phyloP scores from a whole-genome alignment of 2,329 filamentous ascomycete species.

The Fusarium falciforme region DNA sequence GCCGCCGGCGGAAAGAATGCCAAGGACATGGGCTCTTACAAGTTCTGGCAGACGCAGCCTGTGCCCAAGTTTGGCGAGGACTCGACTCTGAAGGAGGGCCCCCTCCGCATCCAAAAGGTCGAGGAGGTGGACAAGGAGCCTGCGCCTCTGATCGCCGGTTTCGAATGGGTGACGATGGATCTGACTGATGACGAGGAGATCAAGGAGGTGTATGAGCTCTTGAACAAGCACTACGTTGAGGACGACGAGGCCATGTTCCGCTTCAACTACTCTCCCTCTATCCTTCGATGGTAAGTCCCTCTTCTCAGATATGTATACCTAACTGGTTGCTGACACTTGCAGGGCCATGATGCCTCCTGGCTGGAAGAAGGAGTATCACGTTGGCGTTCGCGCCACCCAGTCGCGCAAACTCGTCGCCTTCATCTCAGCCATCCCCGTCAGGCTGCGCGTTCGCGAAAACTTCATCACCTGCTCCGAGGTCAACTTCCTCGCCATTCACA shows the following conservation, averaged over 20 bases:
- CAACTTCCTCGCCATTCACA: slow-evolving; percentile 98
- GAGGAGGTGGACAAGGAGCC: slow-evolving; percentile 85
- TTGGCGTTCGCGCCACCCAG: slow-evolving; percentile 86
- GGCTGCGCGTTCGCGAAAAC: slow-evolving; percentile 82
- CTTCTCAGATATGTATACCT: neutral
- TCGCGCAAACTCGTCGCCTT: slow-evolving; percentile 93
- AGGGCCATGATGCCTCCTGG: slow-evolving; percentile 95
- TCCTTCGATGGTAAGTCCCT: slow-evolving; percentile 80
- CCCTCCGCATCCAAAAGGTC: slow-evolving; percentile 82
- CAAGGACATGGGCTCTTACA: slow-evolving; percentile 97
- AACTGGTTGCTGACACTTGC: slow-evolving; percentile 10
- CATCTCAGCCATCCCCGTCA: slow-evolving; percentile 92
- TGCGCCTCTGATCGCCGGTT: slow-evolving; percentile 79
- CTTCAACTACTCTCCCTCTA: slow-evolving; percentile 92
- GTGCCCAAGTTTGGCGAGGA: slow-evolving; percentile 83
- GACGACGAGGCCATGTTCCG: slow-evolving; percentile 97
- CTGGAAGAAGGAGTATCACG: slow-evolving; percentile 94
- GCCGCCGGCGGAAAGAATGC: slow-evolving; percentile 86
- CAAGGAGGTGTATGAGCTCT: slow-evolving; percentile 89
- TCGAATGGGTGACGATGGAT: slow-evolving; percentile 95
- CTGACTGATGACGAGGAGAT: slow-evolving; percentile 81
- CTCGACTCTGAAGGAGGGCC: slow-evolving; percentile 76
- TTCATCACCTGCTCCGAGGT: slow-evolving; percentile 86
- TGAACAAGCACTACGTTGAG: slow-evolving; percentile 96
- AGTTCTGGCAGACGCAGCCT: slow-evolving; percentile 98